Evolutionary conservation across 768 basidiomycete genomes (phyloP).

Genomic region (Pleurotus ostreatus): DNA sequence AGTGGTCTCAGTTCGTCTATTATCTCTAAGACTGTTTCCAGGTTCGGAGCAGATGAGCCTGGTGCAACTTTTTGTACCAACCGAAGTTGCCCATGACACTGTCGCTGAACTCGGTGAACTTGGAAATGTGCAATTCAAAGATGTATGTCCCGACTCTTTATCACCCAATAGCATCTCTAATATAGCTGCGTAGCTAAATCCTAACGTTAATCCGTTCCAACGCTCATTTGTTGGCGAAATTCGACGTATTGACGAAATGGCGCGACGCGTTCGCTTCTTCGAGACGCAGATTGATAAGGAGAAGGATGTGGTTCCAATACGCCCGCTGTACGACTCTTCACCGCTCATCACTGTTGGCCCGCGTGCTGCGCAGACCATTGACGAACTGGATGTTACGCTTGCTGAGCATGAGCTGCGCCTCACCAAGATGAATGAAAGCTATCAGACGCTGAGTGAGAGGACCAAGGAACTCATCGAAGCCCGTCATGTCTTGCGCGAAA

Average conservation of each 20-base stretch:
- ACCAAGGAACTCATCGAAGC: slow-evolving; percentile 89
- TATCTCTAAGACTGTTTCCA: slow-evolving; percentile 27
- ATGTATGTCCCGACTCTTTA: no score
- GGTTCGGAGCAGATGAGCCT: slow-evolving; percentile 98
- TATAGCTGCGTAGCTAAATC: slow-evolving; percentile 83
- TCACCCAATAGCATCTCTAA: no score
- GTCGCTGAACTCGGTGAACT: slow-evolving; percentile 94
- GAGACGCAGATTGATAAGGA: slow-evolving; percentile 81
- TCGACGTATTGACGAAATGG: slow-evolving; percentile 93
- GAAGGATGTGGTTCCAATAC: slow-evolving; percentile 75
- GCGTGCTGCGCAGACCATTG: slow-evolving; percentile 87
- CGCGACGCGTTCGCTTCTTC: slow-evolving; percentile 91
- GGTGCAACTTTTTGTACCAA: slow-evolving; percentile 94
- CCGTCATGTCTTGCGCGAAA: slow-evolving; percentile 90
- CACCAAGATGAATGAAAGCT: slow-evolving; percentile 88
- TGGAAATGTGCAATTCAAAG: slow-evolving; percentile 95
- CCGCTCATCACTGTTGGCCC: slow-evolving; percentile 89
- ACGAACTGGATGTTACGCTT: slow-evolving; percentile 87
- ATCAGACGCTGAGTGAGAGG: slow-evolving; percentile 82
- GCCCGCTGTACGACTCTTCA: slow-evolving; percentile 82
- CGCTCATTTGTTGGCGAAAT: slow-evolving; percentile 97
- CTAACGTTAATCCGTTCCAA: slow-evolving; percentile 94
- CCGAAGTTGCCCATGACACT: slow-evolving; percentile 96
- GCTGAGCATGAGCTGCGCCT: slow-evolving; percentile 83
- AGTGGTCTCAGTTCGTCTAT: no score